Percentiles rank a stretch among this genome's conserved stretches.
Evolutionary conservation across 768 basidiomycete genomes (phyloP).

Genomic region (Coprinopsis strossmayeri): DNA sequence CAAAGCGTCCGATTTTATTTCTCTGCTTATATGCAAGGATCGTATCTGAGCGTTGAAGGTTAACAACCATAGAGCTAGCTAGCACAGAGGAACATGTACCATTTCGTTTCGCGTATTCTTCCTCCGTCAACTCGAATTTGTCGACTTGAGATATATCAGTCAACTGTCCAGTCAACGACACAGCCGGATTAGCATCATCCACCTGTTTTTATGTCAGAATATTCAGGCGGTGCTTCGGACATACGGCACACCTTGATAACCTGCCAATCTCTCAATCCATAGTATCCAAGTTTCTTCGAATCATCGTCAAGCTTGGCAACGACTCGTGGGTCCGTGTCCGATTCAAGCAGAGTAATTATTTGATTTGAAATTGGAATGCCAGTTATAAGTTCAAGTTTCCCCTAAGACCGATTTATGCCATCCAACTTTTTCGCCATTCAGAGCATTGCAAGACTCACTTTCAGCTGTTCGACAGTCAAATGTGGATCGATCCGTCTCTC

Average conservation of each 20-base stretch:
- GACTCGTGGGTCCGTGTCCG: slow-evolving; percentile 43
- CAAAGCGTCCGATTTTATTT: slow-evolving; percentile 86
- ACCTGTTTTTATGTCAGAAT: slow-evolving; percentile 36
- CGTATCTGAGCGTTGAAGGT: slow-evolving; percentile 52
- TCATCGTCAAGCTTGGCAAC: slow-evolving; percentile 62
- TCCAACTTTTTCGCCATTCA: neutral
- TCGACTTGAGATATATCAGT: slow-evolving; percentile 82
- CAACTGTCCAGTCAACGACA: slow-evolving; percentile 75
- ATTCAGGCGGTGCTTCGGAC: neutral
- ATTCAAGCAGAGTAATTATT: slow-evolving; percentile 52
- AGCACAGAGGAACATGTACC: slow-evolving; percentile 56
- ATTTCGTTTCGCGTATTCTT: slow-evolving; percentile 73
- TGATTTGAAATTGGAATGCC: slow-evolving; percentile 80
- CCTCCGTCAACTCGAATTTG: slow-evolving; percentile 83
- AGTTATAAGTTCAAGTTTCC: slow-evolving; percentile 85
- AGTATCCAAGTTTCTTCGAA: slow-evolving; percentile 60
- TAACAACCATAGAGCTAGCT: no score
- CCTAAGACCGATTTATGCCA: slow-evolving; percentile 30
- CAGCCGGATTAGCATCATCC: slow-evolving; percentile 68
- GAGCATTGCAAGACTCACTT: slow-evolving; percentile 42
- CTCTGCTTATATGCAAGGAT: slow-evolving; percentile 85
- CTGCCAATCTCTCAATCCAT: slow-evolving; percentile 70
- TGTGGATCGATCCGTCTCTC: slow-evolving; percentile 81
- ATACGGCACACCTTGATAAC: slow-evolving; percentile 61
- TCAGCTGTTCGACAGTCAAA: slow-evolving; percentile 71